phyloP scores from a whole-genome alignment of 2,329 filamentous ascomycete genomes.

The Alternaria gaisen region DNA sequence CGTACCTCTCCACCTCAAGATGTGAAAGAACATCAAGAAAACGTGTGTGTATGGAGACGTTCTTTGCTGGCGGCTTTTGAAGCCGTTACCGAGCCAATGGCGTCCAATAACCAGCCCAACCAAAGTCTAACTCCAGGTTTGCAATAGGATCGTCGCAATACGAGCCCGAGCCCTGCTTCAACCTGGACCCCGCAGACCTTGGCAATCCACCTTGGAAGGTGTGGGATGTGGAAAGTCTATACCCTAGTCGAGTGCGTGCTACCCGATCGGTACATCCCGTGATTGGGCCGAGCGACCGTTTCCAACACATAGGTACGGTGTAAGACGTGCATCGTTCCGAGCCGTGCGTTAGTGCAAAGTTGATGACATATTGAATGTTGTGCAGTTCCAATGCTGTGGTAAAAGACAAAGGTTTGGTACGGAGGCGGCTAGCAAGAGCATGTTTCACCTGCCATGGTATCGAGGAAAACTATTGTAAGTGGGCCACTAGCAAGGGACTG shows the following conservation, averaged over 20 bases:
- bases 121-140: background rate
- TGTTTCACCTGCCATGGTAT: background rate
- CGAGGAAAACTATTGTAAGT: background rate
- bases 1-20: background rate
- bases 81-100: background rate
- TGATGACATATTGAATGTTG: background rate
- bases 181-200: background rate
- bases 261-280: background rate
- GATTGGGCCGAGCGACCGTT: background rate
- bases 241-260: background rate
- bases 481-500: slow-evolving; percentile 2
- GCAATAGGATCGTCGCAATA: background rate
- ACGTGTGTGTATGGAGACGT: background rate
- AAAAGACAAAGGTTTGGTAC: background rate
- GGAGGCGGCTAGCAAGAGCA: background rate
- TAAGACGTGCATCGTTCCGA: slow-evolving; percentile 8
- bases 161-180: background rate
- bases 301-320: background rate
- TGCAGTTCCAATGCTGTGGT: background rate
- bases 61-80: background rate
- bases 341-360: slow-evolving; percentile 1
- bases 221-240: background rate
- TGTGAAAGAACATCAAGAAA: background rate
- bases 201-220: background rate
- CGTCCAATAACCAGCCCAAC: background rate